These are phyloP conservation scores for Lycium barbarum DNA, from an alignment of 257 asterid species.

Conservation along the genomic window DNA sequence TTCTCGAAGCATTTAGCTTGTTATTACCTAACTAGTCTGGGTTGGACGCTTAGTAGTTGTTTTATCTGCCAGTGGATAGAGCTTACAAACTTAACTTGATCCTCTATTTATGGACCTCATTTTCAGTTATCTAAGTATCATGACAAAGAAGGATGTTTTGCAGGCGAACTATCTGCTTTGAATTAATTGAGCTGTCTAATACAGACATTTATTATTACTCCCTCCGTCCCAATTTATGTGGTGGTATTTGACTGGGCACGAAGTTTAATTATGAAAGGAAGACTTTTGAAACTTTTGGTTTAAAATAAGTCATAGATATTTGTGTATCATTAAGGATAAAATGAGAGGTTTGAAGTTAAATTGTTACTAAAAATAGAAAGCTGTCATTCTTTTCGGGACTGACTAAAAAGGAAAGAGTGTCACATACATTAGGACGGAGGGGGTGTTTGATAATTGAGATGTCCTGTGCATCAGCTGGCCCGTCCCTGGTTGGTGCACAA, in stretches of 20 bases:
- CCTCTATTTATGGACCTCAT: background rate
- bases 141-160: background rate
- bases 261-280: too few species aligned
- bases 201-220: background rate
- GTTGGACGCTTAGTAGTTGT: background rate
- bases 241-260: too few species aligned
- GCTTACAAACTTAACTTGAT: background rate
- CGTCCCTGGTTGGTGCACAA: background rate
- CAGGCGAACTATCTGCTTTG: background rate
- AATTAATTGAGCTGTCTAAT: background rate
- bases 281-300: too few species aligned
- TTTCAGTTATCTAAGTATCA: background rate
- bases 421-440: too few species aligned
- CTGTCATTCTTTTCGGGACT: too few species aligned
- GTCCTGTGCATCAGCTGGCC: background rate
- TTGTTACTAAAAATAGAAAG: too few species aligned
- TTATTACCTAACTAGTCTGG: background rate
- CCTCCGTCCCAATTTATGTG: too few species aligned
- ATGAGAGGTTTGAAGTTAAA: too few species aligned
- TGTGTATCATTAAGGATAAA: too few species aligned
- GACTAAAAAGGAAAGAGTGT: too few species aligned
- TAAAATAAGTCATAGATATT: too few species aligned
- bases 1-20: background rate
- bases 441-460: background rate
- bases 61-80: background rate